Percentiles rank a stretch among this genome's conserved stretches.
phyloP scores from a whole-genome alignment of 176 grass and related monocot species.

The Puccinellia tenuiflora region DNA sequence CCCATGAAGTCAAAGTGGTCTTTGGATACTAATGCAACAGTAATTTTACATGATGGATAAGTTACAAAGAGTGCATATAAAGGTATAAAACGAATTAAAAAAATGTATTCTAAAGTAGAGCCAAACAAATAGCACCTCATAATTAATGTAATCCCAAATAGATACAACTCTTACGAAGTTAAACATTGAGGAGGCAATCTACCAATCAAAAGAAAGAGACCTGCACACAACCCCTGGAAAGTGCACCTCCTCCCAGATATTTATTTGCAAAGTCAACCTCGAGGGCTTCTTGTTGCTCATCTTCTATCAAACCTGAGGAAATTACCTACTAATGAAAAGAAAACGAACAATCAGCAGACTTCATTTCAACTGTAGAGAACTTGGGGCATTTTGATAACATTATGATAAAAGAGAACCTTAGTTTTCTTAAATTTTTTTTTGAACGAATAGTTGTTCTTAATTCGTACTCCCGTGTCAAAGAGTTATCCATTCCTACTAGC shows the following conservation, averaged over 20 bases:
- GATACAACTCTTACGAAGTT: no score
- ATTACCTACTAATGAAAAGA: constrained; percentile 69
- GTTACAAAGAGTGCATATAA: no score
- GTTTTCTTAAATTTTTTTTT: no score
- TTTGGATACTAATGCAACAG: no score
- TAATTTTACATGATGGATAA: no score
- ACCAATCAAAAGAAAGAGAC: constrained; percentile 48
- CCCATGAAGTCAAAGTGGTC: no score
- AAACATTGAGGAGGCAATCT: constrained; percentile 12
- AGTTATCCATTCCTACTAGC: background rate
- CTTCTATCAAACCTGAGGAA: constrained; percentile 81
- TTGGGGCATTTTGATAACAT: background rate
- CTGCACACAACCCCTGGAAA: constrained; percentile 88
- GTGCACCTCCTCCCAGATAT: constrained; percentile 89
- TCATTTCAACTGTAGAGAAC: background rate
- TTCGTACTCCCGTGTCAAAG: background rate
- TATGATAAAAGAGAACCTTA: background rate
- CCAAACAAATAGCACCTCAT: no score
- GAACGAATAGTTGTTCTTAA: background rate
- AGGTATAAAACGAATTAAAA: no score
- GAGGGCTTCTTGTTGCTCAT: constrained; percentile 70
- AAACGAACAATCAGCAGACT: constrained; percentile 30
- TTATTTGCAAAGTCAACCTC: constrained; percentile 97
- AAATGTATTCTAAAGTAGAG: no score
- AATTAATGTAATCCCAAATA: no score